These are phyloP conservation scores for Eimeria acervulina DNA, from an alignment of 169 alveolate species.

Conservation along the genomic window DNA sequence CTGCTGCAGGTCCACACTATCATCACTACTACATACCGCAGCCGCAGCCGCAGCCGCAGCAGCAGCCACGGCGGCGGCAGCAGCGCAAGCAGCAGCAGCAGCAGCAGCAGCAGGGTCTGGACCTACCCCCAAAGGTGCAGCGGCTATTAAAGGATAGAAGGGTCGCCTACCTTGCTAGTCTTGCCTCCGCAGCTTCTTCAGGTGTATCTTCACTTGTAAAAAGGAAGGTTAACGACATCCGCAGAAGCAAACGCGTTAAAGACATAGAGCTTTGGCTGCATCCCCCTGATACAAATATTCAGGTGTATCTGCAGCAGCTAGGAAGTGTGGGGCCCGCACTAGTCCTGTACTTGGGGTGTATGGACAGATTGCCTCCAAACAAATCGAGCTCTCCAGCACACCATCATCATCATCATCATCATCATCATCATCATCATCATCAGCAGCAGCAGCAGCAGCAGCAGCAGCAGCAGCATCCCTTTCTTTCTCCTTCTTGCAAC, in stretches of 20 bases:
- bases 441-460: no score
- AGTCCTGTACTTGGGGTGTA: slow-evolving; percentile 24
- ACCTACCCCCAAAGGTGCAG: no score
- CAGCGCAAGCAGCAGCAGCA: neutral
- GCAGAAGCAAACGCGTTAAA: neutral
- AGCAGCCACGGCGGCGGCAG: neutral
- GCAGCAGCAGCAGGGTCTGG: neutral
- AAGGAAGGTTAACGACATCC: no score
- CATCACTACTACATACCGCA: no score
- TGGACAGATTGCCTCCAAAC: neutral
- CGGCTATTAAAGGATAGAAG: no score
- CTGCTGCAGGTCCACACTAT: no score
- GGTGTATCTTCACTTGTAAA: no score
- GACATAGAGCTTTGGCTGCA: neutral
- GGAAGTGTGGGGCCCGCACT: neutral
- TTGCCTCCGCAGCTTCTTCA: no score
- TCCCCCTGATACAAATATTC: neutral
- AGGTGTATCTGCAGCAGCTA: neutral
- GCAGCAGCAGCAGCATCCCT: no score
- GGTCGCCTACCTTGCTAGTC: no score
- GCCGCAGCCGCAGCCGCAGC: neutral
- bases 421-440: no score
- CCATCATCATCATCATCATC: no score
- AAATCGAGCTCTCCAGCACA: neutral
- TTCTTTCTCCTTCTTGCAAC: neutral